Evolutionary conservation across 2,329 filamentous ascomycete species (phyloP), one percentile per base, ranked within the genome.

Genomic region (Exophiala sideris): DNA sequence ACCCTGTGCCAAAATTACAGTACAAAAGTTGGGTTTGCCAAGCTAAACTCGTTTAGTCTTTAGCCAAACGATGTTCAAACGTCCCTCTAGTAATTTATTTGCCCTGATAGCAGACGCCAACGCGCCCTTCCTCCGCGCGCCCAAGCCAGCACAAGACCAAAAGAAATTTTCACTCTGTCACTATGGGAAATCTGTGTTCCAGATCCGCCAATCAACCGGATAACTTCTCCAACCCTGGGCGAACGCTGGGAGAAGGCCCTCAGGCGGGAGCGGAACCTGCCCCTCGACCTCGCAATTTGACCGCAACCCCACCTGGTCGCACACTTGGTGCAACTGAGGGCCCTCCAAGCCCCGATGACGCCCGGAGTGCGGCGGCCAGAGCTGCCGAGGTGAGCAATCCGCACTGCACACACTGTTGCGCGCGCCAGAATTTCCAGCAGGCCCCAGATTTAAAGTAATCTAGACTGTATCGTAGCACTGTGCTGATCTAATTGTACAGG

Each of bases 101-200:
- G 24, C 24, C 5, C 24, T 8, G 24, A 29, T 29, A 29, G 24
- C 24, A 29, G 24, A 29, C 24, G 24, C 24, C 24, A 5, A 29
- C 24, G 24, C 24, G 24, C 24, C 24, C 24, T 29, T 3, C 7
- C 24, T 29, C 7, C 24, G 24, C 24, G 5, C 5, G 5, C 24
- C 24, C 24, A 29, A 5, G 24, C 24, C 24, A 5, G 24, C 24
- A 29, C 24, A 29, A 29, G 24, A 5, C 7, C 24, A 29, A 3
- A 29, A 29, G 24, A 29, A 29, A 29, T 2, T 29, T 29, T 8
- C 24, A 29, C 24, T 29, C 24, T 5, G 24, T 29, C 24, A 29
- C 24, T 21, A 96, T 96, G 91, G 91, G 91, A 56, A 92, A 90
- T 70, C 80, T 90, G 73, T 96, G 89, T 76, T 88, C 89, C 68